Conservation (phyloP, 768 basidiomycete species). For the Termitomyces sp. region DNA sequence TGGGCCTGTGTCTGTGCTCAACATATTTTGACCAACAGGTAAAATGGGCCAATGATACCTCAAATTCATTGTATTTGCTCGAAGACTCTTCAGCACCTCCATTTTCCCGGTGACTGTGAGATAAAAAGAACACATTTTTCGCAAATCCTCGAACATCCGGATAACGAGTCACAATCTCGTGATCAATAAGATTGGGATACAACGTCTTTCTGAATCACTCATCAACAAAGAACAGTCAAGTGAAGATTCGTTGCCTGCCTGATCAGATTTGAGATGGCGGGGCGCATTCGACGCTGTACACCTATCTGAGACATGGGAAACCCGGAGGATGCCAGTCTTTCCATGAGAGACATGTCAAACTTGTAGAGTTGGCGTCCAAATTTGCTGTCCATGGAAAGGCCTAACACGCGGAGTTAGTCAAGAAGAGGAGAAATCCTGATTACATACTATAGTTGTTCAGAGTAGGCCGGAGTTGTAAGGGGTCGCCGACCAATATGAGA, state of each 20-base stretch:
- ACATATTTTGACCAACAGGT: not conserved
- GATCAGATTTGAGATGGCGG: conserved; percentile 60
- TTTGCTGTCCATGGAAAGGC: conserved; percentile 65
- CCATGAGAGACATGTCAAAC: conserved; percentile 77
- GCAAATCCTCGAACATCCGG: conserved; percentile 58
- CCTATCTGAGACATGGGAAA: conserved; percentile 67
- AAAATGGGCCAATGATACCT: conserved; percentile 36
- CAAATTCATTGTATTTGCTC: conserved; percentile 65
- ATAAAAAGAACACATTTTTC: conserved; percentile 66
- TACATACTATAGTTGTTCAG: conserved; percentile 58
- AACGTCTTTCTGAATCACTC: conserved; percentile 44
- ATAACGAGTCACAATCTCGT: conserved; percentile 47
- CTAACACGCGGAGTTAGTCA: conserved; percentile 28
- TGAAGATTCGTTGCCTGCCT: conserved; percentile 31
- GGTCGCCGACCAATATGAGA: conserved; percentile 79
- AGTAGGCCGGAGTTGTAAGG: conserved; percentile 68
- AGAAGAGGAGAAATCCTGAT: not conserved
- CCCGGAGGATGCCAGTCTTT: conserved; percentile 56
- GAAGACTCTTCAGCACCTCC: conserved; percentile 57
- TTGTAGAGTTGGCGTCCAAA: conserved; percentile 52
- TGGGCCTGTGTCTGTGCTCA: conserved; percentile 27
- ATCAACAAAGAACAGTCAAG: not conserved
- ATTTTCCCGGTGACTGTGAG: conserved; percentile 60
- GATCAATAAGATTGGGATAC: conserved; percentile 59
- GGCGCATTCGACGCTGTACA: conserved; percentile 76